phyloP scores from a whole-genome alignment of 2,329 filamentous ascomycete genomes.

The Trichoderma brevicompactum region DNA sequence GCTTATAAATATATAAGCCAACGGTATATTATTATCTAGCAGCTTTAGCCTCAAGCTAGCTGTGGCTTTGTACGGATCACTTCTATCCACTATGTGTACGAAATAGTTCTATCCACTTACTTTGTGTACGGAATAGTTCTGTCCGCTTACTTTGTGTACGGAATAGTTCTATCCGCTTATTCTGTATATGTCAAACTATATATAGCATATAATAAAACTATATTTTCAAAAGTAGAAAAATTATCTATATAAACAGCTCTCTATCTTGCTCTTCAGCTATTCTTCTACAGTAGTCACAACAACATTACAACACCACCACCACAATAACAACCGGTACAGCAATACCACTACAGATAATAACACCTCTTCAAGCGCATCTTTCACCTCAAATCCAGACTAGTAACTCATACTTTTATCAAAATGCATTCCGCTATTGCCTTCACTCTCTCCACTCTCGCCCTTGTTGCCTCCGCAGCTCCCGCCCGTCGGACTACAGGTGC shows the following conservation, averaged over 20 bases:
- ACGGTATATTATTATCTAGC: no score
- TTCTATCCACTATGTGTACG: not conserved
- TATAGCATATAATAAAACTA: no score
- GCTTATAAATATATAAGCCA: not conserved
- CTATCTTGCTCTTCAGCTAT: not conserved
- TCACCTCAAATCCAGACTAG: not conserved
- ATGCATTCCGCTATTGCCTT: constrained; percentile 14
- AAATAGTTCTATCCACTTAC: not conserved
- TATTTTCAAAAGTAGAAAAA: not conserved
- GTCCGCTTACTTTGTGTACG: not conserved
- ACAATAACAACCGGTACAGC: not conserved
- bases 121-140: not conserved
- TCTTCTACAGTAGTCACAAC: constrained; percentile 1
- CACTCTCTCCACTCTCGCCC: constrained; percentile 11
- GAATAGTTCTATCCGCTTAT: not conserved
- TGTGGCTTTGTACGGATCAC: no score
- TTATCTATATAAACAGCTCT: constrained; percentile 25
- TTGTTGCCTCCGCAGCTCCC: constrained; percentile 22
- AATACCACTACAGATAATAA: not conserved
- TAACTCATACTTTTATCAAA: not conserved
- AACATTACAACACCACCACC: no score
- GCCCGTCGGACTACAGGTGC: not conserved
- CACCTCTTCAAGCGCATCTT: not conserved
- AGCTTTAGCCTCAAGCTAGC: no score
- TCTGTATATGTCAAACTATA: not conserved